A percentile compares a stretch with the other conserved stretches of the same genome.
These are phyloP conservation scores for Babesia ovis DNA, from an alignment of 169 alveolate genomes.

Conservation along the genomic window DNA sequence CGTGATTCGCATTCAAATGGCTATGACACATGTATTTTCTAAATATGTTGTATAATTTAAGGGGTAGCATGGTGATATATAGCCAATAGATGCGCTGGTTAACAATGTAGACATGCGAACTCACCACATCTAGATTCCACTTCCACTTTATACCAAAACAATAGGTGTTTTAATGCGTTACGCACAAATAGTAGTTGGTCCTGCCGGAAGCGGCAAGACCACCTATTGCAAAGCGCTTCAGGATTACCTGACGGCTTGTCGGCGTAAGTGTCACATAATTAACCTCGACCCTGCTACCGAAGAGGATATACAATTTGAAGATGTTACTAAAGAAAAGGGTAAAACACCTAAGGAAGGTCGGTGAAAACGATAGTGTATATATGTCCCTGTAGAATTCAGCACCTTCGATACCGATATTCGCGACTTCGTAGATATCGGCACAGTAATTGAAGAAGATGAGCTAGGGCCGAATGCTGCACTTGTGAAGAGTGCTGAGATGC, in stretches of 20 bases:
- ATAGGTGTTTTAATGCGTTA: slow-evolving; percentile 69
- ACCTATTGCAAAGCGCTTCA: slow-evolving; percentile 92
- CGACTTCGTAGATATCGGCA: slow-evolving; percentile 91
- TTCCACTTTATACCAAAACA: background rate
- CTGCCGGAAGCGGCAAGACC: slow-evolving; percentile 98
- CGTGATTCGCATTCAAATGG: too few relatives aligned
- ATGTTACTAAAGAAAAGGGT: slow-evolving; percentile 56
- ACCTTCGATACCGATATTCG: slow-evolving; percentile 91
- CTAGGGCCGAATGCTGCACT: slow-evolving; percentile 97
- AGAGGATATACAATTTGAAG: slow-evolving; percentile 67
- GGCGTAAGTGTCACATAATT: slow-evolving; percentile 88
- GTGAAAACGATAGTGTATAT: background rate
- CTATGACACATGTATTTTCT: too few relatives aligned
- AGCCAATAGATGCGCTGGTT: too few relatives aligned
- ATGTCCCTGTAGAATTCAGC: slow-evolving; percentile 59
- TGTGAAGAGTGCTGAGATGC: slow-evolving; percentile 93
- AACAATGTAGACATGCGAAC: too few relatives aligned
- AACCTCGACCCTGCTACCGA: slow-evolving; percentile 98
- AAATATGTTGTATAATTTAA: too few relatives aligned
- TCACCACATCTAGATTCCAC: too few relatives aligned
- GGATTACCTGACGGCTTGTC: slow-evolving; percentile 86
- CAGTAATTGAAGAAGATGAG: slow-evolving; percentile 90
- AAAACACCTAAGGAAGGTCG: slow-evolving; percentile 13
- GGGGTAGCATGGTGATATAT: too few relatives aligned
- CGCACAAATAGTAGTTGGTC: slow-evolving; percentile 96